These are phyloP conservation scores for Tolypocladium tundrense DNA, from an alignment of 2,329 filamentous ascomycete genomes.

Conservation along the genomic window DNA sequence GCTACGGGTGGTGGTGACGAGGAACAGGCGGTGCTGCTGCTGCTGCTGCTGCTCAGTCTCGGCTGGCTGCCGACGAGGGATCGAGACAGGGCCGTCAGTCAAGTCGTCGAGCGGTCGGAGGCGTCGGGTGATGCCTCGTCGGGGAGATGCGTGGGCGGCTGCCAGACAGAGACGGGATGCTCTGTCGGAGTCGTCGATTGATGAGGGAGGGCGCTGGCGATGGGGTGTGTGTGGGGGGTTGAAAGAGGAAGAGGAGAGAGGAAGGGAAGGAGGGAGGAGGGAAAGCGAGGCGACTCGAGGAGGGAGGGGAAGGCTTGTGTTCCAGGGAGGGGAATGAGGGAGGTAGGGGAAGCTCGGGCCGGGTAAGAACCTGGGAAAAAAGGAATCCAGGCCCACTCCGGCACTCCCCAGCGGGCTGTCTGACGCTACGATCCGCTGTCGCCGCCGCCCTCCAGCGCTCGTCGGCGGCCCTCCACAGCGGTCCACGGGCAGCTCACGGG, in stretches of 20 bases:
- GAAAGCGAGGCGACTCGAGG: slow-evolving; percentile 1
- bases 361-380: not conserved
- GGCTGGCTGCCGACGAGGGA: not conserved
- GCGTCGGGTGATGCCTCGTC: slow-evolving; percentile 2
- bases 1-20: slow-evolving; percentile 2
- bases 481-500: not conserved
- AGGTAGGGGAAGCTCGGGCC: slow-evolving; percentile 5
- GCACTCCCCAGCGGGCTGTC: not conserved
- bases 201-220: not conserved
- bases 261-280: slow-evolving; percentile 1
- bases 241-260: slow-evolving; percentile 4
- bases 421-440: not conserved
- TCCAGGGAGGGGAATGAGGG: not conserved
- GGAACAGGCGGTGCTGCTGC: not conserved
- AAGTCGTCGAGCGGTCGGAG: not conserved
- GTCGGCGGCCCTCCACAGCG: not conserved
- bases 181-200: not conserved
- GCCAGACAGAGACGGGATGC: not conserved
- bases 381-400: not conserved
- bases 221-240: slow-evolving; percentile 3
- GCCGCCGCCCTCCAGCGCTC: not conserved
- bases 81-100: not conserved
- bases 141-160: slow-evolving; percentile 1
- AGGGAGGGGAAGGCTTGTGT: not conserved
- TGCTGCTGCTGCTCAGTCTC: not conserved